Percentiles rank a stretch among this genome's conserved stretches.
Evolutionary conservation across 495 filamentous ascomycete genomes (phyloP).

Genomic region (Tuber melanosporum): DNA sequence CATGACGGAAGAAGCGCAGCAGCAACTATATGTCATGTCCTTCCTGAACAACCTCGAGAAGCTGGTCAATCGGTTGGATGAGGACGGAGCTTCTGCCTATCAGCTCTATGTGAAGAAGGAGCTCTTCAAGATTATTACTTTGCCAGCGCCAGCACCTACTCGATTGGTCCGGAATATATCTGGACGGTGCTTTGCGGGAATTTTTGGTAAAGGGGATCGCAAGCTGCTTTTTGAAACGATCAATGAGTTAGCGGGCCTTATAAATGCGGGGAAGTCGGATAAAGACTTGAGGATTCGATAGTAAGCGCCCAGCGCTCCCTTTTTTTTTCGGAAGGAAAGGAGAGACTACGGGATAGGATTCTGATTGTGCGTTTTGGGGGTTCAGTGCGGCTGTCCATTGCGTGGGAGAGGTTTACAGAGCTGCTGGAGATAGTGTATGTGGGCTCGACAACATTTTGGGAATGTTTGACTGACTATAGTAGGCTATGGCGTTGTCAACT

Average conservation of each 20-base stretch:
- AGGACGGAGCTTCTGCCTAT: slow-evolving; percentile 73
- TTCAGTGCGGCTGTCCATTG: slow-evolving; percentile 79
- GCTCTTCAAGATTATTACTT: slow-evolving; percentile 79
- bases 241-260: slow-evolving; percentile 72
- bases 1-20: slow-evolving; percentile 82
- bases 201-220: slow-evolving; percentile 81
- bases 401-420: slow-evolving; percentile 78
- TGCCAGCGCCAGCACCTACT: slow-evolving; percentile 78
- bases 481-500: slow-evolving; percentile 68
- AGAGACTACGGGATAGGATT: slow-evolving; percentile 12
- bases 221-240: slow-evolving; percentile 90
- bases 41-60: slow-evolving; percentile 78
- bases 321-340: neutral
- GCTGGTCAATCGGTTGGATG: slow-evolving; percentile 65
- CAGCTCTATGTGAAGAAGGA: slow-evolving; percentile 86
- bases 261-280: slow-evolving; percentile 73
- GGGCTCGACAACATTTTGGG: slow-evolving; percentile 9
- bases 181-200: slow-evolving; percentile 71
- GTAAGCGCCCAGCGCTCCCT: slow-evolving; percentile 18
- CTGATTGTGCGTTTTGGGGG: slow-evolving; percentile 45
- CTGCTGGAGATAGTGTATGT: slow-evolving; percentile 76
- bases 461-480: slow-evolving; percentile 6
- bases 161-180: slow-evolving; percentile 83
- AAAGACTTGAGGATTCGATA: slow-evolving; percentile 57
- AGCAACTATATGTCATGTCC: slow-evolving; percentile 85